Evolutionary conservation across 495 filamentous ascomycete genomes (phyloP).

Genomic region (Neurospora cerealis): DNA sequence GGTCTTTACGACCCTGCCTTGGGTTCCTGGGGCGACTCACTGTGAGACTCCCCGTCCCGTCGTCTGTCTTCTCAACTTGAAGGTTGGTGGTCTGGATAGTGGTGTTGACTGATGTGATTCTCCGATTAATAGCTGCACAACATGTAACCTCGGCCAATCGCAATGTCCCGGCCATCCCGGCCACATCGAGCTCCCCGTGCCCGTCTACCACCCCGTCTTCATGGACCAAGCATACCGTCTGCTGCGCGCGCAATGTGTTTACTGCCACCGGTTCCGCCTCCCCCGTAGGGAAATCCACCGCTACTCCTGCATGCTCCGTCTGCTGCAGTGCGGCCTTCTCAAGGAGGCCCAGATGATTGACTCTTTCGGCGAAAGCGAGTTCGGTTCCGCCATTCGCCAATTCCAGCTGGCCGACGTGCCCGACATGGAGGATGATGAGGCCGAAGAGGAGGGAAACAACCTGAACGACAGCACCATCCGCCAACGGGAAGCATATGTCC

Average conservation of each 20-base stretch:
- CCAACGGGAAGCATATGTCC: slow-evolving; percentile 61
- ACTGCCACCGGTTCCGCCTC: slow-evolving; percentile 77
- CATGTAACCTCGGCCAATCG: slow-evolving; percentile 67
- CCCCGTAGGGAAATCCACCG: slow-evolving; percentile 60
- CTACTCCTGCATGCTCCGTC: slow-evolving; percentile 72
- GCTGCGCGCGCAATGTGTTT: slow-evolving; percentile 76
- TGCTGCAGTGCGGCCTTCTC: slow-evolving; percentile 77
- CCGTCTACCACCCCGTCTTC: slow-evolving; percentile 87
- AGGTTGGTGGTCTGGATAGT: background rate
- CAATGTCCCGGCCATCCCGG: slow-evolving; percentile 88
- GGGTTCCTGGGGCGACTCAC: slow-evolving; percentile 76
- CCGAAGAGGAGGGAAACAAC: slow-evolving; percentile 20
- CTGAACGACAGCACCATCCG: slow-evolving; percentile 42
- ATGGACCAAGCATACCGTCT: slow-evolving; percentile 82
- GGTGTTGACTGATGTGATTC: slow-evolving; percentile 11
- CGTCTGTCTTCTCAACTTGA: background rate
- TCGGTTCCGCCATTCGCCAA: slow-evolving; percentile 13
- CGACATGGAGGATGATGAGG: slow-evolving; percentile 12
- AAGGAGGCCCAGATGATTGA: slow-evolving; percentile 60
- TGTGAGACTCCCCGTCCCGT: slow-evolving; percentile 43
- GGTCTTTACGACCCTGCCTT: slow-evolving; percentile 90
- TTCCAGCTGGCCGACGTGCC: slow-evolving; percentile 17
- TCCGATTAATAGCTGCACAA: slow-evolving; percentile 58
- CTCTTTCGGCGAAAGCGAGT: slow-evolving; percentile 42
- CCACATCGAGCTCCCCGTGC: slow-evolving; percentile 88